phyloP scores from a whole-genome alignment of 73 alveolate species.

The Breviolum minutum region DNA sequence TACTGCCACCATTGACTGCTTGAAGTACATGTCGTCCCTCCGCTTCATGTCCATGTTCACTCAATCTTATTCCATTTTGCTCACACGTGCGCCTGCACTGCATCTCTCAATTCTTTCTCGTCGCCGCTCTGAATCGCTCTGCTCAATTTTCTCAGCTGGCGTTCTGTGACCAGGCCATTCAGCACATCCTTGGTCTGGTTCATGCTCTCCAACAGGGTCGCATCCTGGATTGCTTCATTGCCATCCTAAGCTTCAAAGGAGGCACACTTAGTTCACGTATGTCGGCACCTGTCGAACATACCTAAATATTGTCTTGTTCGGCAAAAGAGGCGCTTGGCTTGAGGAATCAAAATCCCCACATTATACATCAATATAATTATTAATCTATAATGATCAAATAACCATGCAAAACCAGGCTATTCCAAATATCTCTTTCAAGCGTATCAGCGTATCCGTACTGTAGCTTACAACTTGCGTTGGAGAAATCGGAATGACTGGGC shows the following conservation, averaged over 20 bases:
- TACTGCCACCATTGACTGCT: too few species aligned
- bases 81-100: constrained; percentile 8
- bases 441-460: too few species aligned
- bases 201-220: constrained; percentile 12
- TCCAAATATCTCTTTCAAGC: too few species aligned
- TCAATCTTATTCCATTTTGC: too few species aligned
- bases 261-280: neutral
- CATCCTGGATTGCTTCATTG: neutral
- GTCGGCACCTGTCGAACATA: neutral
- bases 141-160: constrained; percentile 27
- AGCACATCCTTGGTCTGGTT: neutral
- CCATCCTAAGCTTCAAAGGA: neutral
- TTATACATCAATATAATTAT: too few species aligned
- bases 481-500: neutral
- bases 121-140: constrained; percentile 57
- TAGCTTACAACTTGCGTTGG: too few species aligned
- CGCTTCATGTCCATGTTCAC: too few species aligned
- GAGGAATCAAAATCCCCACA: too few species aligned
- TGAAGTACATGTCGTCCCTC: too few species aligned
- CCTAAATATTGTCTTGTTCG: neutral
- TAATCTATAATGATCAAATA: too few species aligned
- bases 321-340: neutral
- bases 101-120: constrained; percentile 50
- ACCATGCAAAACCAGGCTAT: too few species aligned
- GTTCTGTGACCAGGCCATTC: constrained; percentile 1